Percentiles rank a stretch among this genome's conserved stretches.
These are phyloP conservation scores for Podaxis sp. DNA, from an alignment of 768 basidiomycete genomes.

Conservation along the genomic window DNA sequence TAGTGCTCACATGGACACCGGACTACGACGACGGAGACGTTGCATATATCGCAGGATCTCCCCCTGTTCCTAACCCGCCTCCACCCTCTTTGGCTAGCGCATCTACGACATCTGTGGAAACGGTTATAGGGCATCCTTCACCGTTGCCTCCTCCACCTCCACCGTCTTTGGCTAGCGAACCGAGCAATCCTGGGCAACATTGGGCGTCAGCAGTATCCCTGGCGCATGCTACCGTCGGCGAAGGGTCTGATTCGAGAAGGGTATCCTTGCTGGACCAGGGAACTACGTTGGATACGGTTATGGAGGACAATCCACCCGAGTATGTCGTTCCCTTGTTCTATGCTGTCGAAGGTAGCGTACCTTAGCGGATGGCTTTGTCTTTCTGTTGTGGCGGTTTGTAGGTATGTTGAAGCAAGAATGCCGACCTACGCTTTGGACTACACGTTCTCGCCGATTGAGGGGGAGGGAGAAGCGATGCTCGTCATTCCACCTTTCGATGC, in stretches of 20 bases:
- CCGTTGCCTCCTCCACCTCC: neutral
- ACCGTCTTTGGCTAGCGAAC: neutral
- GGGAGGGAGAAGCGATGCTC: slow-evolving; percentile 3
- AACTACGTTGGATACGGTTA: neutral
- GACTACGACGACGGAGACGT: slow-evolving; percentile 11
- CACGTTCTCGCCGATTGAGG: neutral
- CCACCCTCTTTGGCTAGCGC: neutral
- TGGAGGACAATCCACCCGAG: neutral
- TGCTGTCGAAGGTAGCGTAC: neutral
- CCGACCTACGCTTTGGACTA: slow-evolving; percentile 9
- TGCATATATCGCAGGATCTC: slow-evolving; percentile 11
- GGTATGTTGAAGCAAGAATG: slow-evolving; percentile 5
- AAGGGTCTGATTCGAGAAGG: slow-evolving; percentile 8
- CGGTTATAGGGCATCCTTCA: neutral
- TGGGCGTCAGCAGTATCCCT: neutral
- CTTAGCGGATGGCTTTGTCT: neutral
- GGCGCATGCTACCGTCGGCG: slow-evolving; percentile 9
- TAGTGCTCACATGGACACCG: slow-evolving; percentile 10
- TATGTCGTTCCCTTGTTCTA: neutral
- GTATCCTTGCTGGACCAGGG: slow-evolving; percentile 3
- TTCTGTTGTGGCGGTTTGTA: neutral
- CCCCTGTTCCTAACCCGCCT: neutral
- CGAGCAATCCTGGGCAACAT: neutral
- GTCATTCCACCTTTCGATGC: slow-evolving; percentile 17
- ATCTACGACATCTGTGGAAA: neutral